Base-by-base conservation (phyloP, 768 basidiomycete species). In the Trametes villosa region DNA sequence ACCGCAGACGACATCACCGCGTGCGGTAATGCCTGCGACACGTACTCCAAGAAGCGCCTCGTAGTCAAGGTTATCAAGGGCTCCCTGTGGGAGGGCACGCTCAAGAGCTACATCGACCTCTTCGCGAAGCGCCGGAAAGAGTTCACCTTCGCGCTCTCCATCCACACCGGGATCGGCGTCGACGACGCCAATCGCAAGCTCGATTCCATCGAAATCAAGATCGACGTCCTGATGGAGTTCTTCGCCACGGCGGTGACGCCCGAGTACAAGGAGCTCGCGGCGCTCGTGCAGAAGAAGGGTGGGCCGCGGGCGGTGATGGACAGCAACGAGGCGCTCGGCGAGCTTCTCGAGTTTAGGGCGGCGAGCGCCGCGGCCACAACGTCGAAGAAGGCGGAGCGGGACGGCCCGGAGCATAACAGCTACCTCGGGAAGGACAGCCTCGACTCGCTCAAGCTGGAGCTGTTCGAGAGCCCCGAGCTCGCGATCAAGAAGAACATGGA, bases 221-320 rank as follows among this genome's bases (percentile, higher is more conserved):
- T 78, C 15, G 70, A 77, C 55, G 70, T 73, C 17, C 66, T 75
- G 67, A 59, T 77, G 4, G 49, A 73, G 4, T 68, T 81, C 24
- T 78, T 81, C 53, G 69, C 74, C 12, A 73, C 72, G 42, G 65
- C 79, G 9, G 75, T 79, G 24, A 74, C 79, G 0, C 75, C 77
- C 1, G 72, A 76, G 9, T 78, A 81, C 54, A 69, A 69, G 44
- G 78, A 80, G 33, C 53, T 80, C 1, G 60, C 70, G 4, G 69
- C 71, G 36, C 77, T 79, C 51, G 74, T 83, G n/a, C 68, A 74
- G 13, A 66, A 72, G 9, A 71, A 78, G 33, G 80, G 80, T 4
- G 80, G 80, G 1, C 34, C 61, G n/a, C 73, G 74, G 33, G 72
- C 70, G 4, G 75, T 73, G 49, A 59, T 78, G 13, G 65, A 69